A percentile compares a stretch with the other conserved stretches of the same genome.
Evolutionary conservation across 768 basidiomycete species (phyloP).

Genomic region (Suillus spraguei): DNA sequence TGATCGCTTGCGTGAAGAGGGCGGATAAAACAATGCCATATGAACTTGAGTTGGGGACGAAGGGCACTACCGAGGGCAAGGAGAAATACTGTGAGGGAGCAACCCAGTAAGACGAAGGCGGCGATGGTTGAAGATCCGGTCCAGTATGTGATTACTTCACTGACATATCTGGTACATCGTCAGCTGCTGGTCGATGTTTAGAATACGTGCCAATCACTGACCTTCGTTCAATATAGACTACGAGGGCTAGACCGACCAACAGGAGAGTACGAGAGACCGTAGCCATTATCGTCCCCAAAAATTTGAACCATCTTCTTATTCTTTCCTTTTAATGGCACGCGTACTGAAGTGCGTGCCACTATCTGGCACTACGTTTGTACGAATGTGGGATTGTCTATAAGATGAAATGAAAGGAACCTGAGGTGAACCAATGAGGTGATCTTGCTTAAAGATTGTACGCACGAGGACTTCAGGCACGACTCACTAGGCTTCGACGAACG

Average conservation of each 20-base stretch:
- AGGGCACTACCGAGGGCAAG: conserved; percentile 29
- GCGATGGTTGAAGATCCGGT: conserved; percentile 33
- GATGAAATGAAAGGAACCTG: not conserved
- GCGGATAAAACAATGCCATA: conserved; percentile 53
- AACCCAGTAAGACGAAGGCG: conserved; percentile 29
- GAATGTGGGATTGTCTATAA: conserved; percentile 2
- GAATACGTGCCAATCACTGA: conserved; percentile 9
- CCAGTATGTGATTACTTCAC: conserved; percentile 24
- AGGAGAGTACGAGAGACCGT: conserved; percentile 22
- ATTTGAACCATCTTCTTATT: not conserved
- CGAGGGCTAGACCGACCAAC: conserved; percentile 21
- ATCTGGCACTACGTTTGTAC: not conserved
- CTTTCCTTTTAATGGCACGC: conserved; percentile 3
- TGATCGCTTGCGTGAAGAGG: conserved; percentile 44
- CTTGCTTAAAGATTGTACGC: conserved; percentile 5
- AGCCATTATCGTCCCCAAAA: conserved; percentile 1
- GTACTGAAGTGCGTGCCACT: not conserved
- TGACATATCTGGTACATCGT: conserved; percentile 19
- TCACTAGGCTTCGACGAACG: conserved; percentile 4
- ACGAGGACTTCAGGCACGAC: conserved; percentile 11
- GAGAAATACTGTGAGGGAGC: conserved; percentile 23
- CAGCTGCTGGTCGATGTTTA: not conserved
- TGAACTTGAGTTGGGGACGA: conserved; percentile 45
- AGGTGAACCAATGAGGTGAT: not conserved
- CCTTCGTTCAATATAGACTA: conserved; percentile 21